A percentile compares a stretch with the other conserved stretches of the same genome.
phyloP scores from a whole-genome alignment of 148 eudicot species.

The Rhododendron ovatum region DNA sequence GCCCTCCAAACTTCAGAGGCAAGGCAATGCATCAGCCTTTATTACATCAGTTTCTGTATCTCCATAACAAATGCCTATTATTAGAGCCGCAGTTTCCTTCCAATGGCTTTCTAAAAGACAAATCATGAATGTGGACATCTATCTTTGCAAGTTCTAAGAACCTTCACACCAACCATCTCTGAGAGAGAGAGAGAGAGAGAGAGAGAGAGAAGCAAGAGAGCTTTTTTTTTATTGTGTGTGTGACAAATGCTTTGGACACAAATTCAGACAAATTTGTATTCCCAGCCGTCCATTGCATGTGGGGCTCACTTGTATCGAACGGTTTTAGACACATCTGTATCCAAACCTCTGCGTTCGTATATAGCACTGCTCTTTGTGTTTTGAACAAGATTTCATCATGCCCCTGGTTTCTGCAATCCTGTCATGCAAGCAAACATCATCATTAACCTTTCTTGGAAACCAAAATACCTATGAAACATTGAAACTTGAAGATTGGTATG shows the following conservation, averaged over 20 bases:
- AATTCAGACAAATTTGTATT: neutral
- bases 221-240: neutral
- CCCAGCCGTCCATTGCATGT: neutral
- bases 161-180: neutral
- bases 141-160: neutral
- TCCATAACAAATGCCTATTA: neutral
- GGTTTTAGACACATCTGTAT: neutral
- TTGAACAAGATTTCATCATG: neutral
- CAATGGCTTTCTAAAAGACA: neutral
- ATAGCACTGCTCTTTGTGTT: neutral
- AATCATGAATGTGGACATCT: neutral
- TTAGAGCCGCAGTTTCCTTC: neutral
- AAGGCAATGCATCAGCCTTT: neutral
- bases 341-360: neutral
- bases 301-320: neutral
- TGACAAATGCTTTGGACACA: too few relatives aligned
- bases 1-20: slow-evolving; percentile 8
- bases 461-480: neutral
- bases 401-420: neutral
- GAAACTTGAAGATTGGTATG: neutral
- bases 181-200: neutral
- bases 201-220: neutral
- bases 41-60: neutral
- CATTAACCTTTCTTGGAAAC: neutral
- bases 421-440: slow-evolving; percentile 10